A percentile compares a stretch with the other conserved stretches of the same genome.
Evolutionary conservation across 768 basidiomycete genomes (phyloP).

Genomic region (Calocybe cyanea): DNA sequence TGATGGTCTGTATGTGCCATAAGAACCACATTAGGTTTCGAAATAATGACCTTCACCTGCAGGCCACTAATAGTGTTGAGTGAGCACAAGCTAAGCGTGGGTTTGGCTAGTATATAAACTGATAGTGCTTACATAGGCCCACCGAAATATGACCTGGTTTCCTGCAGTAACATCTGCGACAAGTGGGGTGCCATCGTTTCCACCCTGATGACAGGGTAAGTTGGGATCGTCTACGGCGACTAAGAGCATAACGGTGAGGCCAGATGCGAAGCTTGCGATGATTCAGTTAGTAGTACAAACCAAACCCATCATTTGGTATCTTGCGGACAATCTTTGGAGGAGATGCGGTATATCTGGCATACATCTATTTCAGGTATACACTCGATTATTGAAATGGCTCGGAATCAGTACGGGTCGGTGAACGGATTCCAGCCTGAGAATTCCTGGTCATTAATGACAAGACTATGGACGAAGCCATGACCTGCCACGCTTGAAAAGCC

Average conservation of each 20-base stretch:
- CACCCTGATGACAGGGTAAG: conserved; percentile 41
- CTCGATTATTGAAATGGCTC: background rate
- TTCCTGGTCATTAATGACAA: conserved; percentile 24
- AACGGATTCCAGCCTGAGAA: conserved; percentile 38
- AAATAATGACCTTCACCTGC: conserved; percentile 22
- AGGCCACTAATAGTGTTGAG: conserved; percentile 30
- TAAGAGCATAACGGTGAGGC: conserved; percentile 10
- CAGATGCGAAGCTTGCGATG: background rate
- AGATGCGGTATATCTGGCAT: conserved; percentile 23
- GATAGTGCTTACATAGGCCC: conserved; percentile 35
- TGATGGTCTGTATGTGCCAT: conserved; percentile 34
- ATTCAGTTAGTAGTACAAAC: conserved; percentile 16
- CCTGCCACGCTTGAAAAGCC: conserved; percentile 12
- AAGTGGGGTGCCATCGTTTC: conserved; percentile 31
- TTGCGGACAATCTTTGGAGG: conserved; percentile 31
- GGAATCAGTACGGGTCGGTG: conserved; percentile 30
- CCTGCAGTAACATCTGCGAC: conserved; percentile 37
- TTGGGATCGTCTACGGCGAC: conserved; percentile 29
- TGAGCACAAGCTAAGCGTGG: background rate
- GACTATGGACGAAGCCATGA: conserved; percentile 34
- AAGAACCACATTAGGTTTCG: conserved; percentile 4
- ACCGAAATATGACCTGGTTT: conserved; percentile 38
- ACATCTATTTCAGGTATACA: conserved; percentile 6
- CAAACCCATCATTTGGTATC: conserved; percentile 30
- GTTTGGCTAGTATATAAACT: too few species aligned